Conservation (phyloP, 2,329 filamentous ascomycete genomes). For the Aspergillus udagawae region DNA sequence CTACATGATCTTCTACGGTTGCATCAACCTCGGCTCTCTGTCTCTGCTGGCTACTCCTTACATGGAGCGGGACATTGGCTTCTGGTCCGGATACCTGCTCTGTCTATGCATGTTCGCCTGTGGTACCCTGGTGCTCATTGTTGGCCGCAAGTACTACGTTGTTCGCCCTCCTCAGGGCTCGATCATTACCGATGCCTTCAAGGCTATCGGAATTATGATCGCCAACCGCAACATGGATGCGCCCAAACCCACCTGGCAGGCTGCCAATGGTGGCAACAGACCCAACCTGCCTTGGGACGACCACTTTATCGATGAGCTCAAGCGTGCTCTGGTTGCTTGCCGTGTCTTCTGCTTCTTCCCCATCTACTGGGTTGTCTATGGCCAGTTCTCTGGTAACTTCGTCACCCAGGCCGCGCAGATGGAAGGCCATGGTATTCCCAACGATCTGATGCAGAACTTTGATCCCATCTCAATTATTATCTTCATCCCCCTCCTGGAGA, state of each 20-base stretch:
- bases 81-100: conserved; percentile 62
- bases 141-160: conserved; percentile 44
- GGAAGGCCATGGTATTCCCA: conserved; percentile 67
- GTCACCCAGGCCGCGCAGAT: conserved; percentile 61
- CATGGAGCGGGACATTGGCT: conserved; percentile 64
- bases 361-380: conserved; percentile 65
- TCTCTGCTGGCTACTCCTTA: conserved; percentile 64
- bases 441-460: conserved; percentile 72
- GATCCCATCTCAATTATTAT: conserved; percentile 73
- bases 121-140: conserved; percentile 53
- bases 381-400: conserved; percentile 64
- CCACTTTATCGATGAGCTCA: conserved; percentile 67
- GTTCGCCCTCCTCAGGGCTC: conserved; percentile 56
- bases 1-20: conserved; percentile 72
- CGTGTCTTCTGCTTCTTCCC: conserved; percentile 69
- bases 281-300: conserved; percentile 59
- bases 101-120: conserved; percentile 61
- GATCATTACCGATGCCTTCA: conserved; percentile 63
- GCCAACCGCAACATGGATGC: conserved; percentile 54
- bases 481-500: conserved; percentile 68
- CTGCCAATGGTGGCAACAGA: conserved; percentile 44
- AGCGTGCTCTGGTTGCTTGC: conserved; percentile 62
- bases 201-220: conserved; percentile 54
- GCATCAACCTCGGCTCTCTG: conserved; percentile 70
- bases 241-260: conserved; percentile 63